Evolutionary conservation across 2,329 filamentous ascomycete genomes (phyloP), one percentile per base, ranked within the genome.

Genomic region (Penicillium sp.): DNA sequence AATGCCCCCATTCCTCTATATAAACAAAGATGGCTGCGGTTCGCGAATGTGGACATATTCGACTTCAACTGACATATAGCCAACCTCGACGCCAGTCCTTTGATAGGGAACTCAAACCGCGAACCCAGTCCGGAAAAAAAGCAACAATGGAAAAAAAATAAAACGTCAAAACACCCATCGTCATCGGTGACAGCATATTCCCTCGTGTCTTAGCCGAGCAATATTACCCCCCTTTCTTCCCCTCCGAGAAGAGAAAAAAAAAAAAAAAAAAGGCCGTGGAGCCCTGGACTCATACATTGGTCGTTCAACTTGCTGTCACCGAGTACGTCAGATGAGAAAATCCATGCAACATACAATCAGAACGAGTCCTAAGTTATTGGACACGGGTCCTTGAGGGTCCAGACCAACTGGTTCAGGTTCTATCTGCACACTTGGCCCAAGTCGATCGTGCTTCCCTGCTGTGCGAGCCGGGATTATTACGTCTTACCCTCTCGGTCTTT

Each of bases 131-230:
- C 21, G 25, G 33, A 40, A 34, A 40, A 54, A 50, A 50, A 34
- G 7, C 13, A 41, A 48, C 29, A 21, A 54, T 21, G 34, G 25
- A 27, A 27, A 27, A 27, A 27, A 27, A 27, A 27, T 7, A 50
- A 25, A 31, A 19, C 48, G 50, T 34, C 40, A 43, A 50, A 52
- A 34, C 52, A 59, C n/a, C n/a, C 38, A 50, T 60, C 64, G 64
- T 66, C 63, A 66, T 62, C 61, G 61, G 63, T 65, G 61, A 65
- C 59, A 60, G 61, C 61, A 65, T 65, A 53, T 47, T 53, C 34
- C 31, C 40, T 54, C 49, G 57, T 60, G 60, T 61, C 11, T 33
- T 33, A 48, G 49, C 41, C 21, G 40, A 50, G 10, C 53, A 44
- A 50, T 44, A 51, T 25, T 36, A 46, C 41, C 44, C 41, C 44